Base-by-base conservation (phyloP, 106 monocot species). In the Agapanthus africanus region DNA sequence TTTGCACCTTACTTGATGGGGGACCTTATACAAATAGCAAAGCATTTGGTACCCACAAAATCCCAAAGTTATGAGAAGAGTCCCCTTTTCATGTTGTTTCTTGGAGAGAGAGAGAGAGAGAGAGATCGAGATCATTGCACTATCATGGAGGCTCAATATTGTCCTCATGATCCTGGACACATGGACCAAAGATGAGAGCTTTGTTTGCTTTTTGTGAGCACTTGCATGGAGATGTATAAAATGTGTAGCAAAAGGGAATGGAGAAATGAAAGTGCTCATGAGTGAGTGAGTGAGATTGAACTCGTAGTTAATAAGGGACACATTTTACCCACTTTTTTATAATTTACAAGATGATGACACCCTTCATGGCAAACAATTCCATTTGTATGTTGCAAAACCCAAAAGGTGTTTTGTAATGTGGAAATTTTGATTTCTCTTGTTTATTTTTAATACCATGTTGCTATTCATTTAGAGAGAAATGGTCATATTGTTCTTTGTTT, bases 161-260 rank as follows among this genome's bases (percentile, higher is more conserved):
- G 71, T 59, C 66, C 23, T 62, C 70, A 59, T 31, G 31, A 61
- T 61, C 19, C 61, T 61, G 28, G 4, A 61, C 61, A 61, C 11
- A 61, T 61, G 28, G 83, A 90, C 81, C 86, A 86, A 80, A 78
- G 75, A 56, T 63, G 79, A 67, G 61, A 67, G 46, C 70, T 36
- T 46, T 71, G 32, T 33, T 33, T 73, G 73, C 84, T 73, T 84
- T 84, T 81, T 76, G 76, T 73, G 81, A 79, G 73, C 84, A 73
- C 69, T 82, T 64, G 73, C 68, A 73, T 52, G 82, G 59, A 70
- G 47, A 63, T 37, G n/a, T 38, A 72, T 81, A 38, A 57, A 73
- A 62, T 37, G 63, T 51, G 11, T 22, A 49, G 38, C 36, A 66
- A 62, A 69, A 62, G 26, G 31, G 73, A 66, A 78, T 40, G 56